phyloP scores from a whole-genome alignment of 495 filamentous ascomycete species.

The Daldinia loculata region DNA sequence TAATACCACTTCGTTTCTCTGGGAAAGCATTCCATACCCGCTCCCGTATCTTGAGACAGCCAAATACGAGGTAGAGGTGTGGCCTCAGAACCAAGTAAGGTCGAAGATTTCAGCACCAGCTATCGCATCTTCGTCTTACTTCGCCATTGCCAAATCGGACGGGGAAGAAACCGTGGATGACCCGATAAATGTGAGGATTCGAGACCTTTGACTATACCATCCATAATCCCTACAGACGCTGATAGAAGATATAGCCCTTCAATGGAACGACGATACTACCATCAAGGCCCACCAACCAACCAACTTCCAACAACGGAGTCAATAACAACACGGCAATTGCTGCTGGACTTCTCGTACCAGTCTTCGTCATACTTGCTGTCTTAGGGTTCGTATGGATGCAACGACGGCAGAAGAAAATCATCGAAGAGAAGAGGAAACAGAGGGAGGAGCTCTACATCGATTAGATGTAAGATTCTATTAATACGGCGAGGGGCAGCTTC shows the following conservation, averaged over 20 bases:
- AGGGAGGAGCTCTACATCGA: slow-evolving; percentile 41
- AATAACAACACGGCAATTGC: slow-evolving; percentile 43
- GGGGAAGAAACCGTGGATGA: neutral
- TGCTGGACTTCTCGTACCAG: slow-evolving; percentile 39
- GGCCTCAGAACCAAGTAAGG: slow-evolving; percentile 27
- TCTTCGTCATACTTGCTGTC: slow-evolving; percentile 38
- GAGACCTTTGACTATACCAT: neutral
- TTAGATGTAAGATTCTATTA: neutral
- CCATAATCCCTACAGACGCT: neutral
- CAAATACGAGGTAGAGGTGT: slow-evolving; percentile 52
- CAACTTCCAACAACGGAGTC: slow-evolving; percentile 17
- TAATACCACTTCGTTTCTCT: slow-evolving; percentile 46
- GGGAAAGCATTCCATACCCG: slow-evolving; percentile 51
- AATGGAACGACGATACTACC: slow-evolving; percentile 27
- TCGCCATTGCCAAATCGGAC: slow-evolving; percentile 24
- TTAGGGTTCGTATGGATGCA: slow-evolving; percentile 39
- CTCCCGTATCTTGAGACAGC: slow-evolving; percentile 48
- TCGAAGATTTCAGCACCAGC: slow-evolving; percentile 6
- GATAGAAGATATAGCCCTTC: slow-evolving; percentile 19
- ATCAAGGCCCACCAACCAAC: slow-evolving; percentile 30
- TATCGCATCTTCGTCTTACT: slow-evolving; percentile 36
- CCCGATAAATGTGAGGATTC: slow-evolving; percentile 13
- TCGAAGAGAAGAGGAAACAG: slow-evolving; percentile 36
- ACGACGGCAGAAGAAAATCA: slow-evolving; percentile 35
- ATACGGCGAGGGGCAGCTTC: neutral